These are phyloP conservation scores for Boletellus deceptivus DNA, from an alignment of 1,284 basidiomycete genomes.

Conservation along the genomic window DNA sequence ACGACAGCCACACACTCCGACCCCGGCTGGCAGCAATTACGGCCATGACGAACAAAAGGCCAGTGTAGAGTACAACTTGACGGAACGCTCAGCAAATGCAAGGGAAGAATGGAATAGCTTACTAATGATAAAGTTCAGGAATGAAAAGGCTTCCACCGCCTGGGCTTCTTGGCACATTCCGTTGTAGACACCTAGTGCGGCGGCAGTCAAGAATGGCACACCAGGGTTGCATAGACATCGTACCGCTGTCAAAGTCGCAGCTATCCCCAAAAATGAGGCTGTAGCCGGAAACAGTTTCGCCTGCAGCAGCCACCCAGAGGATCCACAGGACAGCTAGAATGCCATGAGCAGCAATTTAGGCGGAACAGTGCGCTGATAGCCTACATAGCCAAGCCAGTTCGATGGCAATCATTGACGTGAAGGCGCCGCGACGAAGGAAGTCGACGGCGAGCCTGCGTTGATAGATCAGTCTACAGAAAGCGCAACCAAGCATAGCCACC, in stretches of 20 bases:
- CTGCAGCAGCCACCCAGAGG: constrained; percentile 55
- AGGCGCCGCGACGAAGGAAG: constrained; percentile 31
- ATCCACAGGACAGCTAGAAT: constrained; percentile 50
- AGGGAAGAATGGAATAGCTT: constrained; percentile 19
- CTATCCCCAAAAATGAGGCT: constrained; percentile 21
- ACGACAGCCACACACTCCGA: constrained; percentile 41
- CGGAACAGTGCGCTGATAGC: constrained; percentile 4
- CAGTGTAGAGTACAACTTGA: constrained; percentile 44
- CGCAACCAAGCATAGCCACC: constrained; percentile 12
- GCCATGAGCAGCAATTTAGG: neutral
- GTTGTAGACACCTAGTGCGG: constrained; percentile 4
- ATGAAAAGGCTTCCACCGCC: constrained; percentile 51
- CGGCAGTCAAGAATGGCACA: constrained; percentile 1
- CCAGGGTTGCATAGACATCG: neutral
- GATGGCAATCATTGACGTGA: constrained; percentile 38
- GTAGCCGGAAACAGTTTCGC: constrained; percentile 32
- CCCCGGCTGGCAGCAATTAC: constrained; percentile 40
- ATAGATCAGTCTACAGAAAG: constrained; percentile 8
- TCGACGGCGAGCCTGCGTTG: constrained; percentile 35
- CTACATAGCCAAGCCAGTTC: constrained; percentile 40
- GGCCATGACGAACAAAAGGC: constrained; percentile 36
- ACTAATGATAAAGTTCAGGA: constrained; percentile 53
- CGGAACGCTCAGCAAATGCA: neutral
- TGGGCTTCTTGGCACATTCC: constrained; percentile 43
- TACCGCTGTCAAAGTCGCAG: constrained; percentile 22